Evolutionary conservation across 2,329 filamentous ascomycete species (phyloP).

Genomic region (Hymenoscyphus linearis): DNA sequence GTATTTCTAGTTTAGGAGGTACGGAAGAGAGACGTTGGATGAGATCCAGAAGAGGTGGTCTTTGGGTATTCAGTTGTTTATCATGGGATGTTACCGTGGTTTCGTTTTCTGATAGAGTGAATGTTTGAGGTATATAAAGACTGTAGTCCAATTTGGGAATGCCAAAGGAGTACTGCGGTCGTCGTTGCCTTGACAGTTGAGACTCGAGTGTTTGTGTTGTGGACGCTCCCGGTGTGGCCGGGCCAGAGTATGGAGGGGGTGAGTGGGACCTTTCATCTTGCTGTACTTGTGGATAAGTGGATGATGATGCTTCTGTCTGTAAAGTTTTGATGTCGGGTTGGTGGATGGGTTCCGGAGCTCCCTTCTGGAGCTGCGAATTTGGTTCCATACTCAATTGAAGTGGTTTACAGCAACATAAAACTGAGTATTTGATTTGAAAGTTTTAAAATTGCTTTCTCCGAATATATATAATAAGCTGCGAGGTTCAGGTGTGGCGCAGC

Average conservation of each 20-base stretch:
- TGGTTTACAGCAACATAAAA: background rate
- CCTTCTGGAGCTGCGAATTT: background rate
- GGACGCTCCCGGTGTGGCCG: conserved; percentile 10
- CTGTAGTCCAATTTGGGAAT: conserved; percentile 26
- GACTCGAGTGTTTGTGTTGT: background rate
- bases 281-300: background rate
- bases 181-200: background rate
- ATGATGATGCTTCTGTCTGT: background rate
- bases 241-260: conserved; percentile 27
- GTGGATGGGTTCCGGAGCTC: background rate
- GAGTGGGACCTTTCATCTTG: conserved; percentile 15
- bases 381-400: background rate
- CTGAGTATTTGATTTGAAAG: background rate
- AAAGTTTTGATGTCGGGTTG: background rate
- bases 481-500: background rate
- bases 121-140: conserved; percentile 45
- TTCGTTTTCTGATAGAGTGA: conserved; percentile 45
- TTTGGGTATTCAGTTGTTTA: conserved; percentile 44
- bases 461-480: background rate
- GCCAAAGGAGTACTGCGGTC: conserved; percentile 15
- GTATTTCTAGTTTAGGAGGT: conserved; percentile 50
- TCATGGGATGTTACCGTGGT: conserved; percentile 44
- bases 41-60: conserved; percentile 41
- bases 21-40: conserved; percentile 45
- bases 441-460: background rate